phyloP scores from a whole-genome alignment of 2,329 filamentous ascomycete genomes.

The Ophiosphaerella korrae region DNA sequence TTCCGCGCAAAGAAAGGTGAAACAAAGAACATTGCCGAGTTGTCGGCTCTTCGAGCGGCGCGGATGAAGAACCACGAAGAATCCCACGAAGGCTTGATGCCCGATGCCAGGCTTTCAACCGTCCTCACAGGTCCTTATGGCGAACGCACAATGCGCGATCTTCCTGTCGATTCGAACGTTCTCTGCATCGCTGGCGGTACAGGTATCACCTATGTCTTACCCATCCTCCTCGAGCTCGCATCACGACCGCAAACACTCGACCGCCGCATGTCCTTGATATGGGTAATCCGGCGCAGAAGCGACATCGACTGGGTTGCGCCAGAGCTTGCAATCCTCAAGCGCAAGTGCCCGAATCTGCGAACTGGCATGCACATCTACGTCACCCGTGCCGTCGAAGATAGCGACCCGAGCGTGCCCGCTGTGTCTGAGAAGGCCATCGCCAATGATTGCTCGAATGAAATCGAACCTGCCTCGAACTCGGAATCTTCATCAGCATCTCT shows the following conservation, averaged over 20 bases:
- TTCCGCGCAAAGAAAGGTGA: slow-evolving; percentile 44
- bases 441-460: slow-evolving; percentile 27
- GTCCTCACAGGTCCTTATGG: slow-evolving; percentile 45
- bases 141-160: slow-evolving; percentile 29
- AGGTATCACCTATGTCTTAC: slow-evolving; percentile 46
- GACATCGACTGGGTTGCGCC: slow-evolving; percentile 45
- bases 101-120: slow-evolving; percentile 35
- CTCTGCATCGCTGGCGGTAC: slow-evolving; percentile 46
- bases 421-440: slow-evolving; percentile 24
- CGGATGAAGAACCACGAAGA: slow-evolving; percentile 24
- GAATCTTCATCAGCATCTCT: slow-evolving; percentile 24
- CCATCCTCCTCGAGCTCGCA: slow-evolving; percentile 38
- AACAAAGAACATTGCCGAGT: slow-evolving; percentile 39
- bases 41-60: slow-evolving; percentile 34
- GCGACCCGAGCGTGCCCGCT: slow-evolving; percentile 17
- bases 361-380: slow-evolving; percentile 41
- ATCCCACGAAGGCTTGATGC: slow-evolving; percentile 26
- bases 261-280: slow-evolving; percentile 40
- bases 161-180: slow-evolving; percentile 33
- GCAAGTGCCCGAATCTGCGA: slow-evolving; percentile 30
- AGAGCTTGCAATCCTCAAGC: slow-evolving; percentile 40
- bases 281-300: slow-evolving; percentile 39
- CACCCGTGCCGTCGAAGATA: slow-evolving; percentile 34
- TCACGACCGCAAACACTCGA: slow-evolving; percentile 27
- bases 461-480: slow-evolving; percentile 20